phyloP scores from a whole-genome alignment of 345 rosid genomes.

The Syzygium oleosum region DNA sequence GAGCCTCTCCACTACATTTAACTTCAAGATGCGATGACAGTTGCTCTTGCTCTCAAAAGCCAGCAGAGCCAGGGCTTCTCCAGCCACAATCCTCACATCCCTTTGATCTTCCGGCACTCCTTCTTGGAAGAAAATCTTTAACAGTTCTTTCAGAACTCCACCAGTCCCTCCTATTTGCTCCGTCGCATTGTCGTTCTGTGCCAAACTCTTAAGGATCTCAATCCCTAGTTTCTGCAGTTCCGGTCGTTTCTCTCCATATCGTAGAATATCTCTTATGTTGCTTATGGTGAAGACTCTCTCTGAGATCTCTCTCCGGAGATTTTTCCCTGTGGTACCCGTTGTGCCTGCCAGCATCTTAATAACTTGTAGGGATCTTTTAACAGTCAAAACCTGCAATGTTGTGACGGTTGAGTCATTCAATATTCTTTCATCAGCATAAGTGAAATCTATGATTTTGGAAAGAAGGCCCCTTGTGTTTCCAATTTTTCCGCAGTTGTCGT shows the following conservation, averaged over 20 bases:
- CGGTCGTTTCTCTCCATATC: constrained; percentile 31
- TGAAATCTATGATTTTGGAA: constrained; percentile 64
- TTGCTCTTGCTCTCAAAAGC: constrained; percentile 61
- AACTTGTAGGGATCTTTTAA: constrained; percentile 58
- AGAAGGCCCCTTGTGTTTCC: constrained; percentile 77
- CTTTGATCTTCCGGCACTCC: constrained; percentile 11
- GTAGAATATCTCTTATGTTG: constrained; percentile 58
- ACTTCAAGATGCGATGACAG: constrained; percentile 52
- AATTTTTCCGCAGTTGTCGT: constrained; percentile 75
- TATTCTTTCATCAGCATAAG: constrained; percentile 41
- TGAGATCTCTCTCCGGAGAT: constrained; percentile 63
- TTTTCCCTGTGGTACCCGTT: constrained; percentile 50
- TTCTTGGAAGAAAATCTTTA: constrained; percentile 46
- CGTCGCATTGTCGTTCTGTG: constrained; percentile 47
- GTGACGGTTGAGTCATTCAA: constrained; percentile 35
- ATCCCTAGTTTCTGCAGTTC: constrained; percentile 66
- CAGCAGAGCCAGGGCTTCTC: constrained; percentile 76
- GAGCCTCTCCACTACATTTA: constrained; percentile 36
- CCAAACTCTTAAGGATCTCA: constrained; percentile 52
- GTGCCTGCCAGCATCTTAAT: constrained; percentile 70
- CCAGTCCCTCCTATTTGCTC: constrained; percentile 74
- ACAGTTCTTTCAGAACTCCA: constrained; percentile 57
- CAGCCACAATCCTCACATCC: constrained; percentile 52
- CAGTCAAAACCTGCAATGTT: constrained; percentile 43
- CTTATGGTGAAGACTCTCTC: constrained; percentile 62